Evolutionary conservation across 1,139 yeast species (phyloP).

Genomic region (Yamadazyma atmosphaerica): DNA sequence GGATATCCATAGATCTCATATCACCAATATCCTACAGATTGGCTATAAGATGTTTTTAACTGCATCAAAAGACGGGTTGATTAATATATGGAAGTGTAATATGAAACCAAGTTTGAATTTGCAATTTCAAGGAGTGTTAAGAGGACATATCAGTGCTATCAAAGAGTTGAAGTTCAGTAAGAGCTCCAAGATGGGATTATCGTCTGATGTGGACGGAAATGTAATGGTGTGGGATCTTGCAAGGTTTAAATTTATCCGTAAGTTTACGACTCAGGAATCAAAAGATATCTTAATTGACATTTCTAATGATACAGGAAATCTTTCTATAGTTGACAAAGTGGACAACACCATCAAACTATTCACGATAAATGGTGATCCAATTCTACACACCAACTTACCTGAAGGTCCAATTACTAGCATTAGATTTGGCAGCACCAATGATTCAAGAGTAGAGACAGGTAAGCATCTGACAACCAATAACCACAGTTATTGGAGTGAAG

Average conservation of each 20-base stretch:
- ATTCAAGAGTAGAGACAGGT: conserved; percentile 26
- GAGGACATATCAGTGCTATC: conserved; percentile 55
- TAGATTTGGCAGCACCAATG: conserved; percentile 35
- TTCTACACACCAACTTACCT: conserved; percentile 24
- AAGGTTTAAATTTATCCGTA: conserved; percentile 48
- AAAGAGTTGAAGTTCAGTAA: conserved; percentile 43
- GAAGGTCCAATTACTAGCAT: conserved; percentile 21
- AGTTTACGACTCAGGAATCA: conserved; percentile 23
- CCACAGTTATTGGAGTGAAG: conserved; percentile 43
- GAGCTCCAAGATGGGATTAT: conserved; percentile 53
- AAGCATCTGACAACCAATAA: conserved; percentile 22
- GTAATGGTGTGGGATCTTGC: conserved; percentile 63
- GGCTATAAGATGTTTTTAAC: conserved; percentile 47
- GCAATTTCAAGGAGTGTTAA: conserved; percentile 45
- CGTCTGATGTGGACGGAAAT: conserved; percentile 51
- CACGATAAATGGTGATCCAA: conserved; percentile 56
- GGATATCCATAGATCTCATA: conserved; percentile 38
- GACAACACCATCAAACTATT: conserved; percentile 32
- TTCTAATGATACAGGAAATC: conserved; percentile 56
- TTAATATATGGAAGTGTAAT: conserved; percentile 54
- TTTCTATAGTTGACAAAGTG: conserved; percentile 35
- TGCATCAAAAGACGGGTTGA: conserved; percentile 56
- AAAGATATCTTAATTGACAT: conserved; percentile 38
- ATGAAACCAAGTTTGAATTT: conserved; percentile 28
- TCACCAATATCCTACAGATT: conserved; percentile 35